phyloP scores from a whole-genome alignment of 257 asterid species.

The Scutellaria barbata region DNA sequence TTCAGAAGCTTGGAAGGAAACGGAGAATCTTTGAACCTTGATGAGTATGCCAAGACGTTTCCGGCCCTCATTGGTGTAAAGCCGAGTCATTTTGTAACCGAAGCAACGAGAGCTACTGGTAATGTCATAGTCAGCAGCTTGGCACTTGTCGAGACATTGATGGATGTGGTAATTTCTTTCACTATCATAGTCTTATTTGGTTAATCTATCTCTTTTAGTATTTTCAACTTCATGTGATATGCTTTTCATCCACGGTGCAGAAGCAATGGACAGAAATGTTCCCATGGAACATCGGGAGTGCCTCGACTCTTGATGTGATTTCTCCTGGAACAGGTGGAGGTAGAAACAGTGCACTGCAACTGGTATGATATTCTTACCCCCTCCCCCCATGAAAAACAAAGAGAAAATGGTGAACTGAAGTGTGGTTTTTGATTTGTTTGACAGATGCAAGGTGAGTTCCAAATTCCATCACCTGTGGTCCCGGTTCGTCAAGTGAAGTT shows the following conservation, averaged over 20 bases:
- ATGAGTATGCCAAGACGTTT: slow-evolving; percentile 66
- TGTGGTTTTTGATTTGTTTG: slow-evolving; percentile 16
- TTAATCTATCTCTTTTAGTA: neutral
- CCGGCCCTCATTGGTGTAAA: slow-evolving; percentile 63
- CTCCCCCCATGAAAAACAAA: neutral
- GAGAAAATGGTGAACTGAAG: neutral
- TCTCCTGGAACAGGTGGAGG: slow-evolving; percentile 44
- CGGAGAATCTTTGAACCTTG: slow-evolving; percentile 62
- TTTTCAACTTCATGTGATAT: neutral
- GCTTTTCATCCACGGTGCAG: slow-evolving; percentile 34
- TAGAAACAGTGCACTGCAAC: slow-evolving; percentile 51
- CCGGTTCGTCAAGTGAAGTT: slow-evolving; percentile 65
- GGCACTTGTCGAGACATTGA: slow-evolving; percentile 63
- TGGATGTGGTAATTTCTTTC: slow-evolving; percentile 65
- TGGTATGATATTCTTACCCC: slow-evolving; percentile 54
- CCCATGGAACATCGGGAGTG: slow-evolving; percentile 56
- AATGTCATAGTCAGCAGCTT: slow-evolving; percentile 50
- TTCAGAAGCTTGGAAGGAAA: slow-evolving; percentile 50
- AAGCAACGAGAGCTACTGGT: slow-evolving; percentile 76
- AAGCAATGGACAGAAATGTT: slow-evolving; percentile 59
- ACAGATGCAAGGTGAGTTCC: slow-evolving; percentile 89
- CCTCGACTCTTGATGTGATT: slow-evolving; percentile 47
- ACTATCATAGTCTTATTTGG: neutral
- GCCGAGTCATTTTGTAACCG: slow-evolving; percentile 58
- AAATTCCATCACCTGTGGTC: slow-evolving; percentile 72